Evolutionary conservation across 805 yeast genomes (phyloP).

Genomic region (Saccharomycopsis sp.): DNA sequence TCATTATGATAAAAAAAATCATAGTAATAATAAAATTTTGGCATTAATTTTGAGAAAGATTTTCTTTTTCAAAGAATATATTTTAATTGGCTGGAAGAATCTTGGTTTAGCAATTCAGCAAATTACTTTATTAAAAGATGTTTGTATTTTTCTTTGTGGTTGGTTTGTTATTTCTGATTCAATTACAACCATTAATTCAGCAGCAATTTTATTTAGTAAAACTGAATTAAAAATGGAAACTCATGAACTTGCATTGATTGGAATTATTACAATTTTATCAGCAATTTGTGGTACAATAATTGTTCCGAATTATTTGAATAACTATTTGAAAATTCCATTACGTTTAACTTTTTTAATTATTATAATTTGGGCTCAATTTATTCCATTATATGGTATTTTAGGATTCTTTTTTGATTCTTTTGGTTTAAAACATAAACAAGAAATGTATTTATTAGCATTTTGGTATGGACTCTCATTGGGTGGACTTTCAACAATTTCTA

Average conservation of each 20-base stretch:
- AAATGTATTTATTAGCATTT: slow-evolving; percentile 56
- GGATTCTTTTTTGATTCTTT: slow-evolving; percentile 47
- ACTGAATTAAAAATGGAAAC: slow-evolving; percentile 62
- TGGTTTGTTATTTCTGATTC: slow-evolving; percentile 77
- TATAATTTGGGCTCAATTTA: slow-evolving; percentile 50
- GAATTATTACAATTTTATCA: slow-evolving; percentile 53
- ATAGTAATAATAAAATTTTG: neutral
- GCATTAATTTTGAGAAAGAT: slow-evolving; percentile 2
- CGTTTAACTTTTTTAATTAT: slow-evolving; percentile 40
- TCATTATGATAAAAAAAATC: slow-evolving; percentile 8
- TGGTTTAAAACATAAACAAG: slow-evolving; percentile 54
- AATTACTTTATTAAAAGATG: slow-evolving; percentile 52
- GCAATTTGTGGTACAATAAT: slow-evolving; percentile 59
- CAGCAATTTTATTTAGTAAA: slow-evolving; percentile 68
- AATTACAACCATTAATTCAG: slow-evolving; percentile 66
- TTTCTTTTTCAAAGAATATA: slow-evolving; percentile 24
- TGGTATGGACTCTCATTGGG: slow-evolving; percentile 76
- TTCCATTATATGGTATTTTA: slow-evolving; percentile 61
- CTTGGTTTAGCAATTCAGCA: slow-evolving; percentile 44
- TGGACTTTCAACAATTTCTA: slow-evolving; percentile 57
- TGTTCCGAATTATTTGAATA: slow-evolving; percentile 36
- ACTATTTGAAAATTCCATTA: slow-evolving; percentile 31
- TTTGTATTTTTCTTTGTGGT: slow-evolving; percentile 52
- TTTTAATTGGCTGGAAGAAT: slow-evolving; percentile 54
- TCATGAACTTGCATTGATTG: slow-evolving; percentile 50